Base-by-base conservation (phyloP, 2,329 filamentous ascomycete genomes). In the Hymenoscyphus fraxineus region DNA sequence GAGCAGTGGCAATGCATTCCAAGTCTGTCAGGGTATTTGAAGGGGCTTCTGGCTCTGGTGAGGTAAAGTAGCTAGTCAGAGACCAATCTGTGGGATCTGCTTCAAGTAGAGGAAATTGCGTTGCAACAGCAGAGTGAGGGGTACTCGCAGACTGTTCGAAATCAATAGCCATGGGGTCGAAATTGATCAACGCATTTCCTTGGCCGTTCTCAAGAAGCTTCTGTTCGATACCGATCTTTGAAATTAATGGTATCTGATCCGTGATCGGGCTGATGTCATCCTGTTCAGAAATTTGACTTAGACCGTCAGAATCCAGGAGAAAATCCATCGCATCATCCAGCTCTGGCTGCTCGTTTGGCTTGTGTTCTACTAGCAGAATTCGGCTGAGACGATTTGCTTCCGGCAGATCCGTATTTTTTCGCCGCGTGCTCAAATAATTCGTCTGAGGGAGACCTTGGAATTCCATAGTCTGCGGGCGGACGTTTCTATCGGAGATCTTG, bases 1-100 rank as follows among this genome's bases (percentile, higher is more conserved):
- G 89, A 0, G 88, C 88, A 32, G 89, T 81, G 60, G 85, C 84
- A 40, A 92, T 85, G 65, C 85, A 80, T 51, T 90, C 87, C 2
- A 86, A 82, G 62, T 88, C 85, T 1, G 80, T 76, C 16, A 75
- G 66, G 13, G 63, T 67, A 60, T 61, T 72, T 12, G 68, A 68
- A 40, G 71, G 67, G 13, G 68, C 58, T 62, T 72, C 72, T 10
- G 85, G 85, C 69, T 88, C 84, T 5, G 84, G 82, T 31, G 87
- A 84, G 1, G 82, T 81, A 69, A 88, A 87, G 69, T 86, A 85
- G 58, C 79, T 82, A 3, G 80, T 76, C 16, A 88, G 76, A 0
- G 85, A 73, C 75, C 75, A 76, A 32, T 73, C 73, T 22, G 71
- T 71, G 10, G 73, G 70, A 61, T 76, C 73, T 55, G 69, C 64